Evolutionary conservation across 2,329 filamentous ascomycete species (phyloP), one percentile per base, ranked within the genome.

Genomic region (Fusarium tjaetaba): DNA sequence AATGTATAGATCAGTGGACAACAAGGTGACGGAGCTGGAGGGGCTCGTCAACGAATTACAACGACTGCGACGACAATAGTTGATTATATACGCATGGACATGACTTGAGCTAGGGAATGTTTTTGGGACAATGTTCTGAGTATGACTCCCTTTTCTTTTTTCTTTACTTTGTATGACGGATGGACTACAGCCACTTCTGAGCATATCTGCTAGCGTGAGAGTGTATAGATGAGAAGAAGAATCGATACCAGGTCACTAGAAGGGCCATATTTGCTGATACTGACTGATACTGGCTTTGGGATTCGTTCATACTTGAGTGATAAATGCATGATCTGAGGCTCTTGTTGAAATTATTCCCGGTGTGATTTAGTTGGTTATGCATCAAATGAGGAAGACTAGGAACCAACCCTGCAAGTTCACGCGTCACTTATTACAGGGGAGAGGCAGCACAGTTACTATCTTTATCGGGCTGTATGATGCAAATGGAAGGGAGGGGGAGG

Each of bases 1-100:
- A 20, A 83, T 89, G 75, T 85, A 89, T 66, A 84, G 85, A 73
- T 84, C 82, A 62, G 85, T 88, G 61, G 86, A 88, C 61, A 85
- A 82, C 58, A 84, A 82, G 71, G 82, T 79, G 51, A 77, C 73
- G 74, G 85, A 78, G 79, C 81, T 80, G 69, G 83, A 84, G 67
- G 72, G 77, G 39, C 77, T 85, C 15, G 80, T 84, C 41, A 79
- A 79, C 43, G 82, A 84, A 53, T 79, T 85, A 42, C 78, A 79
- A 68, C 71, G 65, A 63, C 56, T 70, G 38, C 71, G 63, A 57
- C 71, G 75, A 68, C 55, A 62, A 51, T 68, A 68, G 61, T 71
- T 61, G 67, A 70, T 42, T 45, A 62, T 59, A 61, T 59, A 61
- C 53, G 46, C 55, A 55, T 24, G 42, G 36, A 36, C 18, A 61